Evolutionary conservation across 768 basidiomycete genomes (phyloP).

Genomic region (Dioszegia aurantiaca): DNA sequence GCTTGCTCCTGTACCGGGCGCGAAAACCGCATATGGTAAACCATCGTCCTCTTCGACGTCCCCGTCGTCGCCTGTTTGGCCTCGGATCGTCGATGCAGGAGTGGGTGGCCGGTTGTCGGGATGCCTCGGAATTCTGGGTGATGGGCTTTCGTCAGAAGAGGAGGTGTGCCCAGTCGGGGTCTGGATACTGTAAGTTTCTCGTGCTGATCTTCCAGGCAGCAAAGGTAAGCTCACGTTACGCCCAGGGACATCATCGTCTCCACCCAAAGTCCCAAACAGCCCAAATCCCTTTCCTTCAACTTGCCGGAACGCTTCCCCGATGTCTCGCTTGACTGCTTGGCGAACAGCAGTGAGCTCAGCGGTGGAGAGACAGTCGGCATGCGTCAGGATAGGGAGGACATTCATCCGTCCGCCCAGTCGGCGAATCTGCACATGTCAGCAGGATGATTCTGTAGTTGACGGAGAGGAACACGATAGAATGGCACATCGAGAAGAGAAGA

Average conservation of each 20-base stretch:
- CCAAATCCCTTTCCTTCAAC: conserved; percentile 30
- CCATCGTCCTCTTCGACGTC: neutral
- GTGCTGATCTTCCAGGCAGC: neutral
- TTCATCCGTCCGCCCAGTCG: conserved; percentile 25
- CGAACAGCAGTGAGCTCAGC: conserved; percentile 25
- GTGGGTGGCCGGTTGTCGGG: neutral
- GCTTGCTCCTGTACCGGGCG: conserved; percentile 19
- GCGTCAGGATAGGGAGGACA: conserved; percentile 38
- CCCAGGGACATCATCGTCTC: neutral
- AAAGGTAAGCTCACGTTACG: neutral
- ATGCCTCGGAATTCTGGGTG: neutral
- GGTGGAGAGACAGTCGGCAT: conserved; percentile 30
- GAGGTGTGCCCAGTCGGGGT: neutral
- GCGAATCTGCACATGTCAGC: conserved; percentile 29
- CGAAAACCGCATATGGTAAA: conserved; percentile 16
- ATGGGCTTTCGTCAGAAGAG: neutral
- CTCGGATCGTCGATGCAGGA: neutral
- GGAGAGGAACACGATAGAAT: no score
- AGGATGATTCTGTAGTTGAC: neutral
- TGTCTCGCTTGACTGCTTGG: conserved; percentile 23
- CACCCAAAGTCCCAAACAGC: conserved; percentile 19
- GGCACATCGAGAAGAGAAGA: neutral
- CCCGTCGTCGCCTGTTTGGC: neutral
- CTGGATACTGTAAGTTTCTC: neutral
- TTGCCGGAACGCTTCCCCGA: conserved; percentile 15